Evolutionary conservation across 306 rosid species (phyloP).

Genomic region (Urtica urens): DNA sequence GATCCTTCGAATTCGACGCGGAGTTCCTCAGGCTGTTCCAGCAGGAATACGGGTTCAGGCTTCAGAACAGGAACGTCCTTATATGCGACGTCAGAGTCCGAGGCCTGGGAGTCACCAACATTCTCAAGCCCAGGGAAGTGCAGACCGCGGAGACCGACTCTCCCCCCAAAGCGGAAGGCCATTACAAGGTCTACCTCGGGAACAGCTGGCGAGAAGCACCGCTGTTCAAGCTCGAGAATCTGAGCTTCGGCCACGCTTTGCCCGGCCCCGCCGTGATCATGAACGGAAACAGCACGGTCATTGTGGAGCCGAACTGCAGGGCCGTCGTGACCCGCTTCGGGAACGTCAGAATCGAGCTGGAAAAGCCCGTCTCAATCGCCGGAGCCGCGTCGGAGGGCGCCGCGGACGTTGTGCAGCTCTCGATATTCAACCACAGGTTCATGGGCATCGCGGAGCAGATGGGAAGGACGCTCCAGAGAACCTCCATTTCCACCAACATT

Average conservation of each 20-base stretch:
- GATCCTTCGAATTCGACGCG: conserved; percentile 36
- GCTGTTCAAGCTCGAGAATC: conserved; percentile 71
- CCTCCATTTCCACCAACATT: conserved; percentile 92
- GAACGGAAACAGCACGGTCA: conserved; percentile 93
- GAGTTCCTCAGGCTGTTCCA: conserved; percentile 66
- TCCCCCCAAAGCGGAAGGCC: conserved; percentile 56
- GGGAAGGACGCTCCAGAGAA: conserved; percentile 94
- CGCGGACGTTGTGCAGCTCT: conserved; percentile 86
- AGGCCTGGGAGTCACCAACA: conserved; percentile 75
- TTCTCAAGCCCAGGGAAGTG: conserved; percentile 58
- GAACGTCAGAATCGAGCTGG: conserved; percentile 67
- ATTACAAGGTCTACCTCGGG: conserved; percentile 69
- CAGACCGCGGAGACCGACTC: conserved; percentile 31
- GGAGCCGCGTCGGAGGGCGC: conserved; percentile 45
- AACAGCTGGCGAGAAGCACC: conserved; percentile 76
- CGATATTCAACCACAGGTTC: conserved; percentile 85
- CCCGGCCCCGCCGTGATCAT: conserved; percentile 77
- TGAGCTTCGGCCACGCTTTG: conserved; percentile 48
- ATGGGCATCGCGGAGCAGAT: conserved; percentile 99
- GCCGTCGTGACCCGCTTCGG: conserved; percentile 68
- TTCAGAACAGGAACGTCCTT: conserved; percentile 59
- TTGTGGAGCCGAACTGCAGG: conserved; percentile 74
- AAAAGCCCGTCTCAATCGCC: conserved; percentile 35
- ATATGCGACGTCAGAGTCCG: conserved; percentile 77
- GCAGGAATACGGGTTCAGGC: conserved; percentile 80